These are phyloP conservation scores for Sutorius eximius DNA, from an alignment of 1,284 basidiomycete genomes.

Conservation along the genomic window DNA sequence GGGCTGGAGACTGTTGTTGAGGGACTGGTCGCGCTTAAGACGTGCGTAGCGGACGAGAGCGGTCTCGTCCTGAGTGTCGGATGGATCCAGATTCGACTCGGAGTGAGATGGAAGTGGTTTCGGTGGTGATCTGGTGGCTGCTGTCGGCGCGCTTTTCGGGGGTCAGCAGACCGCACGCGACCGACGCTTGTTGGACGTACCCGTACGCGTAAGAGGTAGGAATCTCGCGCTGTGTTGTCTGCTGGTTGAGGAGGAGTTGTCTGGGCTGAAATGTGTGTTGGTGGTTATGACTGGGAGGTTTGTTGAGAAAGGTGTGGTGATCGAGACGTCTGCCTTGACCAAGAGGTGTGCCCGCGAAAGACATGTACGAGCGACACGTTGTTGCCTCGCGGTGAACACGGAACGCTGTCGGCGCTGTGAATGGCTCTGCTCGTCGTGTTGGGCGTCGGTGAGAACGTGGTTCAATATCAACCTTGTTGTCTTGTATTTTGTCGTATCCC, in stretches of 20 bases:
- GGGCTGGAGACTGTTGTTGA: slow-evolving; percentile 50
- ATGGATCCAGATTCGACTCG: slow-evolving; percentile 40
- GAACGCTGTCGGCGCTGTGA: slow-evolving; percentile 3
- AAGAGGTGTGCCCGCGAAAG: slow-evolving; percentile 78
- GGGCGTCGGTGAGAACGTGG: slow-evolving; percentile 6
- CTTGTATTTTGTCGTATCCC: slow-evolving; percentile 21
- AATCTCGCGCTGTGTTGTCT: slow-evolving; percentile 38
- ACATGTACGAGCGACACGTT: slow-evolving; percentile 55
- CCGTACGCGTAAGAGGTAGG: slow-evolving; percentile 69
- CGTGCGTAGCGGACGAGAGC: slow-evolving; percentile 52
- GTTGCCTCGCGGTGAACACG: slow-evolving; percentile 13
- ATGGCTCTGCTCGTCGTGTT: slow-evolving; percentile 14
- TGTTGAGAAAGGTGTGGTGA: slow-evolving; percentile 73
- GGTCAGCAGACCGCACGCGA: background rate
- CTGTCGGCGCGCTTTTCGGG: slow-evolving; percentile 52
- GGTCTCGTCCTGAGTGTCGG: slow-evolving; percentile 39
- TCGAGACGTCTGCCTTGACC: slow-evolving; percentile 82
- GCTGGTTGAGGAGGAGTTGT: slow-evolving; percentile 29
- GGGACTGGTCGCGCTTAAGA: slow-evolving; percentile 50
- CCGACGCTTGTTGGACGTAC: slow-evolving; percentile 39
- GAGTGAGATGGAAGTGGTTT: slow-evolving; percentile 39
- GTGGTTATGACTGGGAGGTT: slow-evolving; percentile 36
- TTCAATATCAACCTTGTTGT: slow-evolving; percentile 25
- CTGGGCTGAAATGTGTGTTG: slow-evolving; percentile 27
- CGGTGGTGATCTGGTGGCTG: slow-evolving; percentile 58